Conservation (phyloP, 1,284 basidiomycete genomes). For the Ustilago vetiveriae region DNA sequence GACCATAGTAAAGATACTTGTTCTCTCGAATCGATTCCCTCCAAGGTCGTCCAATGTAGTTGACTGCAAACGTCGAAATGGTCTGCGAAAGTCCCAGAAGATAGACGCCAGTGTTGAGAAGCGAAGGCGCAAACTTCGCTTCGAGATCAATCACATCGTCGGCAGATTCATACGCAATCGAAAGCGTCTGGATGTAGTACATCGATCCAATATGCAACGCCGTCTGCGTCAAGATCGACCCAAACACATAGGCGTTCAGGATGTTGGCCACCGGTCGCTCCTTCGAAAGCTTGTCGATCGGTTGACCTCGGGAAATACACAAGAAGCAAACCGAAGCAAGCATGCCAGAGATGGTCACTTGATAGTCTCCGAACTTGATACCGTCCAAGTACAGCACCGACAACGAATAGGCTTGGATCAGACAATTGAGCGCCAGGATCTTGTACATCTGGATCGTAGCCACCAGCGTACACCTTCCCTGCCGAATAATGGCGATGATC, state of each 20-base stretch:
- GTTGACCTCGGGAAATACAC: slow-evolving; percentile 64
- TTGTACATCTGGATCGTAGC: slow-evolving; percentile 67
- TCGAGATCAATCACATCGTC: slow-evolving; percentile 62
- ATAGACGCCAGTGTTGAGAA: slow-evolving; percentile 66
- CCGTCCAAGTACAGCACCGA: slow-evolving; percentile 63
- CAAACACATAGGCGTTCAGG: slow-evolving; percentile 62
- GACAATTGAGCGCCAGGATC: slow-evolving; percentile 66
- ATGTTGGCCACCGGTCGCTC: slow-evolving; percentile 64
- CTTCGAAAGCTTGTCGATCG: slow-evolving; percentile 59
- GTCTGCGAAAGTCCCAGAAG: slow-evolving; percentile 62
- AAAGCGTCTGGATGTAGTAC: slow-evolving; percentile 58
- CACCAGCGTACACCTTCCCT: slow-evolving; percentile 65
- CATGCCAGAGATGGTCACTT: slow-evolving; percentile 64
- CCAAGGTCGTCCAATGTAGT: slow-evolving; percentile 66
- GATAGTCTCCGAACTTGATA: slow-evolving; percentile 66
- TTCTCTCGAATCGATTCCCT: slow-evolving; percentile 61
- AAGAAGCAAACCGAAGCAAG: slow-evolving; percentile 63
- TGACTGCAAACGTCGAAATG: slow-evolving; percentile 65
- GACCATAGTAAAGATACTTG: slow-evolving; percentile 62
- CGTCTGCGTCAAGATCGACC: slow-evolving; percentile 63
- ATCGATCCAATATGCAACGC: slow-evolving; percentile 62
- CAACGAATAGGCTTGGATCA: slow-evolving; percentile 65
- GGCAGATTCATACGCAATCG: slow-evolving; percentile 49
- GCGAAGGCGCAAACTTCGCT: slow-evolving; percentile 61
- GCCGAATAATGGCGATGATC: slow-evolving; percentile 62